These are phyloP conservation scores for Eragrostis tef DNA, from an alignment of 202 grass and related monocot species.

Conservation along the genomic window DNA sequence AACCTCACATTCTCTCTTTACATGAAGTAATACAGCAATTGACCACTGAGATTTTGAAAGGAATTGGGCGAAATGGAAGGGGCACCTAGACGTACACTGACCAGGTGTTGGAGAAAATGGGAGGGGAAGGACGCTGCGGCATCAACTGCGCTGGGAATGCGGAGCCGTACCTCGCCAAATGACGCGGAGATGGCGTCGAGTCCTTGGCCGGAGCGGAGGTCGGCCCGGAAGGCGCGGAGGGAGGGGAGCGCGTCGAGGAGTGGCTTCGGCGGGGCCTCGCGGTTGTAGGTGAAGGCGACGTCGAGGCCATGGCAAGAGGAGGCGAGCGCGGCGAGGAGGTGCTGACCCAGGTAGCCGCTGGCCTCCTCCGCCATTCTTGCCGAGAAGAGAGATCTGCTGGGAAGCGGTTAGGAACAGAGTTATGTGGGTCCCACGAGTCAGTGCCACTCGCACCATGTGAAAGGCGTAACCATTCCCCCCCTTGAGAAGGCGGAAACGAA, in stretches of 20 bases:
- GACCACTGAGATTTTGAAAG: not conserved
- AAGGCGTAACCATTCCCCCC: not conserved
- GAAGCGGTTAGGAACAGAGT: not conserved
- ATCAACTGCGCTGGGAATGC: not conserved
- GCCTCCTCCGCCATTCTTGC: slow-evolving; percentile 30
- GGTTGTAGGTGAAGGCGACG: slow-evolving; percentile 80
- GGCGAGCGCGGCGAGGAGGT: slow-evolving; percentile 75
- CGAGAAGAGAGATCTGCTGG: slow-evolving; percentile 32
- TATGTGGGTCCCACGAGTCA: not conserved
- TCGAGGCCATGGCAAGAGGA: slow-evolving; percentile 16
- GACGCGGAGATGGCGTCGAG: slow-evolving; percentile 51
- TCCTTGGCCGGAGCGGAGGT: slow-evolving; percentile 71
- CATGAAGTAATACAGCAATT: not conserved
- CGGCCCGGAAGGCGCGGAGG: slow-evolving; percentile 63
- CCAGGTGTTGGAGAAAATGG: not conserved
- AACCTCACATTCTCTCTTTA: not conserved
- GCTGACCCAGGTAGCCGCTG: slow-evolving; percentile 85
- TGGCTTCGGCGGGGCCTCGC: slow-evolving; percentile 52
- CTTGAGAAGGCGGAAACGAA: not conserved
- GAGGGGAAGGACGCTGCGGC: not conserved
- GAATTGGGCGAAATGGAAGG: not conserved
- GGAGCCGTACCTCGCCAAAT: slow-evolving; percentile 66
- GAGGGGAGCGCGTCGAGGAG: slow-evolving; percentile 67
- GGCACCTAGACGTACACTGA: not conserved
- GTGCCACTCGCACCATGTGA: not conserved